Evolutionary conservation across 805 yeast genomes (phyloP).

Genomic region (Starmerella vaccinii): DNA sequence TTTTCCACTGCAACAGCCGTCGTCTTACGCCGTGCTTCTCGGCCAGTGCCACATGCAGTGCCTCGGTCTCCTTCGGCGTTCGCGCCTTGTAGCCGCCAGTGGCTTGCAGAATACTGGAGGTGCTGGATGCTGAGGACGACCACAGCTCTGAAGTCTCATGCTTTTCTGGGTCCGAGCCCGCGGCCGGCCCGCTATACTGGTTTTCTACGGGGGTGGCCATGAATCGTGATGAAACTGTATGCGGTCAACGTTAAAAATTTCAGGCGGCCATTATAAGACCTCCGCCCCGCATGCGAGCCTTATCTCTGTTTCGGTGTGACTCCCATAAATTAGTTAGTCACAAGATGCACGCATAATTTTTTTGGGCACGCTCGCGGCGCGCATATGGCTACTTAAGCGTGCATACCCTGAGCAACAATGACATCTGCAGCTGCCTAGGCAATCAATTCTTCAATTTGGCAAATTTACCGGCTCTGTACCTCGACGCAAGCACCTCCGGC

Average conservation of each 20-base stretch:
- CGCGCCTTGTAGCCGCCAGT: neutral
- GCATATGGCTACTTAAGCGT: too few relatives aligned
- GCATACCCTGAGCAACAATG: too few relatives aligned
- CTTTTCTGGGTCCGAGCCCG: neutral
- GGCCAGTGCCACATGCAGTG: neutral
- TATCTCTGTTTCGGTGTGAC: too few relatives aligned
- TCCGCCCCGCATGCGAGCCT: neutral
- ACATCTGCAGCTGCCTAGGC: neutral
- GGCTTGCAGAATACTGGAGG: neutral
- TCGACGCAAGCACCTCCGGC: too few relatives aligned
- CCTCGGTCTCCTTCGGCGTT: neutral
- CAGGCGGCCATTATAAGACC: too few relatives aligned
- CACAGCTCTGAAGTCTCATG: neutral
- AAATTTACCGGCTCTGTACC: too few relatives aligned
- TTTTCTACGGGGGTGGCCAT: too few relatives aligned
- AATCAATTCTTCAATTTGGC: neutral
- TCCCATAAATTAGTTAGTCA: neutral
- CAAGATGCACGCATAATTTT: neutral
- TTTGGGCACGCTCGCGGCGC: neutral
- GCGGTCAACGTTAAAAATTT: too few relatives aligned
- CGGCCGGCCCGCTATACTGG: neutral
- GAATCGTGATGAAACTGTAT: too few relatives aligned
- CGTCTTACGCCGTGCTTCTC: constrained; percentile 42
- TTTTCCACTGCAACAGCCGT: constrained; percentile 47
- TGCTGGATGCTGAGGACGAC: neutral